Evolutionary conservation across 2,329 filamentous ascomycete species (phyloP), one percentile per base, ranked within the genome.

Genomic region (Nemania bipapillata): DNA sequence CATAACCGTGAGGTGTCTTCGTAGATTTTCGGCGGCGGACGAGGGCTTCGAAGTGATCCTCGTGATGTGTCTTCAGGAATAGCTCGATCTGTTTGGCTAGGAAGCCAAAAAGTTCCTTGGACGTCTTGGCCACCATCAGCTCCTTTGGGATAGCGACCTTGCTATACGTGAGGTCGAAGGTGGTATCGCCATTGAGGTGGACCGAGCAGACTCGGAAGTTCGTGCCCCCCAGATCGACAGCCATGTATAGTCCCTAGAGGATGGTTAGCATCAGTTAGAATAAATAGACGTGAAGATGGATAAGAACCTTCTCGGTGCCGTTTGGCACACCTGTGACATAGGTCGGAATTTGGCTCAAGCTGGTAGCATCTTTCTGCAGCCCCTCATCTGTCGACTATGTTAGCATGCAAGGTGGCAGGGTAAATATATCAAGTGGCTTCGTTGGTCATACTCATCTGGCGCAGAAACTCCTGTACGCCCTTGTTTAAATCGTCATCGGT

Each of bases 171-270:
- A 98, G 88, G 81, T 92, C 93, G 85, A 97, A 98, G 65, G 94
- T 97, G 75, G 91, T 94, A 83, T 98, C 93, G 77, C 96, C 96
- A 79, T 97, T 94, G 69, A 99, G 86, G 75, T 92, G 88, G 77
- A 99, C 92, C 50, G 95, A 97, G 84, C 96, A 99, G 77, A 99
- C 96, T 75, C 96, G 92, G 82, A 98, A 97, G 84, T 99, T 99
- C 72, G 96, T 99, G 76, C 96, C 96, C 70, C 96, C 96, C n/a
- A 99, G 87, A 78, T 99, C 96, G 72, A 99, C 94, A 45, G 96
- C 95, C 78, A 99, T 90, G 83, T 97, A 99, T 45, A 97, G 86
- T 55, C 96, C 96, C 93, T 96, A 75, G n/a, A 12, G 42, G 17
- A 37, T 5, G 28, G 58, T 66, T 53, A 74, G 65, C 49, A 42